Evolutionary conservation across 768 basidiomycete species (phyloP).

Genomic region (Mycena maculata): DNA sequence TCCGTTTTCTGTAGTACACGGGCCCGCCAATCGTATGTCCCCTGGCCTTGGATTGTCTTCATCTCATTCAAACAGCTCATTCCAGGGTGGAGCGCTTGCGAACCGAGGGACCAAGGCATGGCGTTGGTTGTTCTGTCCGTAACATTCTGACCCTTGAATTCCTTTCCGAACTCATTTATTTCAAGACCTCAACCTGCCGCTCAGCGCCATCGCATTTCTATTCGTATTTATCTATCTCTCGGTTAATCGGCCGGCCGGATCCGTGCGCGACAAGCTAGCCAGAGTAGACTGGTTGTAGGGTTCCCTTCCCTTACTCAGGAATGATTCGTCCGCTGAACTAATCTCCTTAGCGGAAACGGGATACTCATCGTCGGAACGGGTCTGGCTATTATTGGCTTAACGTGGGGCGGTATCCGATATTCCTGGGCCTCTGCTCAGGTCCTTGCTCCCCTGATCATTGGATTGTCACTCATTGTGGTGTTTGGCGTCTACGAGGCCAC

Average conservation of each 20-base stretch:
- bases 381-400: slow-evolving; percentile 48
- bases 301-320: slow-evolving; percentile 9
- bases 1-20: neutral
- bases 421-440: slow-evolving; percentile 50
- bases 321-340: neutral
- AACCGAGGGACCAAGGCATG: slow-evolving; percentile 31
- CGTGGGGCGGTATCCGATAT: slow-evolving; percentile 52
- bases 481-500: slow-evolving; percentile 43
- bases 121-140: slow-evolving; percentile 45
- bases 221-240: slow-evolving; percentile 35
- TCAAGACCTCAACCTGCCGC: slow-evolving; percentile 50
- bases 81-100: slow-evolving; percentile 34
- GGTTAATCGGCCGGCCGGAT: slow-evolving; percentile 42
- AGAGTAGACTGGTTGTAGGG: slow-evolving; percentile 51
- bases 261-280: slow-evolving; percentile 40
- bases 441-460: slow-evolving; percentile 53
- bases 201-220: slow-evolving; percentile 32
- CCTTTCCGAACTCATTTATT: neutral
- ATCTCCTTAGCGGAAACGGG: slow-evolving; percentile 46
- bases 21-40: slow-evolving; percentile 13
- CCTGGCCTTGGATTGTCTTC: too few species aligned
- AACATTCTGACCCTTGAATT: neutral
- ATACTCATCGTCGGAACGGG: slow-evolving; percentile 46
- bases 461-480: slow-evolving; percentile 41
- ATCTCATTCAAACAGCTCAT: neutral